Base-by-base conservation (phyloP, 371 early-diverging fungal species). In the Saksenaea vasiformis region DNA sequence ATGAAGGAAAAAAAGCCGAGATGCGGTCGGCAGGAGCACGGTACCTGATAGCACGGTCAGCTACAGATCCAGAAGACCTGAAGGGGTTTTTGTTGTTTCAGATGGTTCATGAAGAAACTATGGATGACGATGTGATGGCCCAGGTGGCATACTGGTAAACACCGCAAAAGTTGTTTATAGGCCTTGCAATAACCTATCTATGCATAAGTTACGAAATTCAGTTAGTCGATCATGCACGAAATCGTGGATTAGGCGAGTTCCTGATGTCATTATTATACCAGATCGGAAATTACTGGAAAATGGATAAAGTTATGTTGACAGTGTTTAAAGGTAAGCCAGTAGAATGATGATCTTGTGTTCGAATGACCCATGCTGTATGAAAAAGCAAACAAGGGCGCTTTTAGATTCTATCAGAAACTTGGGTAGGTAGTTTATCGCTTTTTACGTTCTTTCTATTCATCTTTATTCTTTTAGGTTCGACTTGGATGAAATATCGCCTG, bases 261-360 rank as follows among this genome's bases (percentile, higher is more conserved):
- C 65, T 88, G 17, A 83, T 88, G 75, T 47, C 66, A 13, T 47
- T 85, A 1, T 63, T 88, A 8, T 71, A 73, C 44, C 60, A 67
- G 7, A 80, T 86, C 60, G 87, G 87, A 13, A 58, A 35, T 26
- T 43, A 71, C 28, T 78, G 85, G 73, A 60, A 73, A 17, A 84
- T 88, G 85, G 85, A 86, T 51, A 88, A 85, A 61, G 79, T 84
- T 15, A 88, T 88, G 88, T 54, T 88, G 61, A 88, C 88, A 0
- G 88, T 88, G 8, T 85, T 86, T 56, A 85, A 84, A 81, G 80
- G 88, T 86, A 80, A 58, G 34, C 14, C 44, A 24, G 3, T 26
- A 36, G 19, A 14, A 70, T 24, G 34, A n/a, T 8, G 14, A 37
- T 5, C 0, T 19, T 19, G 19, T 14, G 4, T 24, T 17, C 7